Evolutionary conservation across 129 eudicot species (phyloP), one percentile per base, ranked within the genome.

Genomic region (Escallonia rubra): DNA sequence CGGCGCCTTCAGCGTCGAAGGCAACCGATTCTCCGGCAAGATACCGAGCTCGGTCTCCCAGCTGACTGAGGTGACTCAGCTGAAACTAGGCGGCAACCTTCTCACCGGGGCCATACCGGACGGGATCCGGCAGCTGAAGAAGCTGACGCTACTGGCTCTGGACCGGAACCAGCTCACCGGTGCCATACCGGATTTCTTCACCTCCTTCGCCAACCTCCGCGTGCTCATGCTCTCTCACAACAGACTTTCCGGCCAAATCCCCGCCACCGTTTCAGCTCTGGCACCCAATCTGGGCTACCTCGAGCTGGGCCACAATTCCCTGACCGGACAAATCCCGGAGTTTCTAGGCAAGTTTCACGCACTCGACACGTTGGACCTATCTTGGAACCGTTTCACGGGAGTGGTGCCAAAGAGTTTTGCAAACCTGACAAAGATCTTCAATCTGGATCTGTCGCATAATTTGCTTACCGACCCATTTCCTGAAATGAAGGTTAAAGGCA

Each of bases 401-500:
- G 67, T 78, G 1, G 84, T 86, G 6, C 88, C 88, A 6, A 82
- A 77, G 72, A 64, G 13, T 3, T 82, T 80, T 11, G 74, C 57
- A 0, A 86, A 86, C 50, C 74, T 82, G 6, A 86, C 93, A 5
- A 82, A 80, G 54, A 86, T 80, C 13, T 82, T 82, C 72, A 86
- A 86, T 51, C 78, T 80, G 0, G 86, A 86, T 64, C 80, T 80
- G 0, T 82, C 93, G 0, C 81, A 72, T 40, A 77, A 86, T 68
- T 41, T 39, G 11, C 62, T 82, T 1, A 67, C 63, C 1, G 86
- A 86, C 63, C 93, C 93, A 13, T 82, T 86, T 48, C 93, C 93
- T 3, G 71, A 34, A 38, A 39, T 77, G 80, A 41, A 70, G 3
- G 83, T 80, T 3, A 68, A 75, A 48, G 88, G 93, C 0, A 86